Conservation (phyloP, 768 basidiomycete species). For the Cystobasidium tubakii region DNA sequence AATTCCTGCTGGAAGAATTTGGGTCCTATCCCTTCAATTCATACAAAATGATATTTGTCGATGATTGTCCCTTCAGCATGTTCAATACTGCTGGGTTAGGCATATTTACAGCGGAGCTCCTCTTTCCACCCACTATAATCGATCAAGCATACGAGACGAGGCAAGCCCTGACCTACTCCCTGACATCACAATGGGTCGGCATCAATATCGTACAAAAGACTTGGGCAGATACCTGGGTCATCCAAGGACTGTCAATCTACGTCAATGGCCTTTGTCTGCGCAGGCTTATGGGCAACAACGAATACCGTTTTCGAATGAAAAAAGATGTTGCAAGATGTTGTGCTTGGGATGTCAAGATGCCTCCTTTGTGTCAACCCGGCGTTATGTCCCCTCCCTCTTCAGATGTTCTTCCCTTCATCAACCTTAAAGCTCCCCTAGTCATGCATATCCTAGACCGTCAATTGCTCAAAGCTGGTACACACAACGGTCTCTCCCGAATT, state of each 20-base stretch:
- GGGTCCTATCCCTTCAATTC: conserved; percentile 91
- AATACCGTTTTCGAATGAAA: conserved; percentile 88
- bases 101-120: conserved; percentile 68
- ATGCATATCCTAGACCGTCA: conserved; percentile 90
- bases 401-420: conserved; percentile 74
- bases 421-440: conserved; percentile 91
- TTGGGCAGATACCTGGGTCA: conserved; percentile 94
- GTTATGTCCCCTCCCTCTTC: conserved; percentile 76
- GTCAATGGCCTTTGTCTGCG: conserved; percentile 81
- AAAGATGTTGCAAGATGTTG: conserved; percentile 92
- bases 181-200: conserved; percentile 94
- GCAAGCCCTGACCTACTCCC: conserved; percentile 73
- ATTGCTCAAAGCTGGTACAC: conserved; percentile 89
- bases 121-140: conserved; percentile 80
- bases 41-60: conserved; percentile 88
- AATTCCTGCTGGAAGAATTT: conserved; percentile 80
- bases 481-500: conserved; percentile 86
- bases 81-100: conserved; percentile 77
- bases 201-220: conserved; percentile 90
- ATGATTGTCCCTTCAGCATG: conserved; percentile 58
- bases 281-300: conserved; percentile 87
- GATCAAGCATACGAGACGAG: conserved; percentile 89
- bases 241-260: conserved; percentile 85
- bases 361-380: conserved; percentile 81
- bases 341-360: conserved; percentile 82